Percentiles rank a stretch among this genome's conserved stretches.
These are phyloP conservation scores for Barnettozyma salicaria DNA, from an alignment of 805 yeast species.

Conservation along the genomic window DNA sequence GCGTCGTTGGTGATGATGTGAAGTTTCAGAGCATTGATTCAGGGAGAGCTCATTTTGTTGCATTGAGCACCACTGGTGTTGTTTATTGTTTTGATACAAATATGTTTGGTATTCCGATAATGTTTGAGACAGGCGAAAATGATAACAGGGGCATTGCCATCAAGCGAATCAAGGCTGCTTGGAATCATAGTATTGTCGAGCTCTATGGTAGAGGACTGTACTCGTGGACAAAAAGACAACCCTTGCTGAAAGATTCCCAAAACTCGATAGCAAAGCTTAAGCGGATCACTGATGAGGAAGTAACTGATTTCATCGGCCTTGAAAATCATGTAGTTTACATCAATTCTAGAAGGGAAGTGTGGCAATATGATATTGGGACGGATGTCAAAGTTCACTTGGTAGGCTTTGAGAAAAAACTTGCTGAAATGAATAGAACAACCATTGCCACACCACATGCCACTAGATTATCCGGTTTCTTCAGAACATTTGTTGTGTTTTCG, in stretches of 20 bases:
- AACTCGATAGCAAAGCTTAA: slow-evolving; percentile 35
- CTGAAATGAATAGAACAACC: slow-evolving; percentile 14
- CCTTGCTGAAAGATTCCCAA: slow-evolving; percentile 25
- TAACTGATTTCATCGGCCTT: slow-evolving; percentile 53
- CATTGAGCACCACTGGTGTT: slow-evolving; percentile 42
- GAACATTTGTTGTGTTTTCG: slow-evolving; percentile 49
- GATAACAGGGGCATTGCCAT: slow-evolving; percentile 41
- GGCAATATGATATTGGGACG: slow-evolving; percentile 20
- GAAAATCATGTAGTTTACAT: slow-evolving; percentile 47
- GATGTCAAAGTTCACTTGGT: slow-evolving; percentile 22
- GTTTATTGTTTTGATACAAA: slow-evolving; percentile 28
- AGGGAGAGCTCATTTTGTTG: slow-evolving; percentile 62
- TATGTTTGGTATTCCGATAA: slow-evolving; percentile 8
- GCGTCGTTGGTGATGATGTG: slow-evolving; percentile 21
- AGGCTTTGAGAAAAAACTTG: slow-evolving; percentile 31
- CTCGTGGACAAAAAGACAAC: slow-evolving; percentile 43
- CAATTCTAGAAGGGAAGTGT: slow-evolving; percentile 35
- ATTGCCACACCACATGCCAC: slow-evolving; percentile 32
- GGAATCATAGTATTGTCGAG: slow-evolving; percentile 53
- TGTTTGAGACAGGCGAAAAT: slow-evolving; percentile 25
- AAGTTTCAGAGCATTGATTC: slow-evolving; percentile 46
- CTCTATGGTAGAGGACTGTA: slow-evolving; percentile 48
- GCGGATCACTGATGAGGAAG: slow-evolving; percentile 29
- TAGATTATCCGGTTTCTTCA: slow-evolving; percentile 50
- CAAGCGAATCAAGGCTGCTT: slow-evolving; percentile 66